A percentile compares a stretch with the other conserved stretches of the same genome.
Evolutionary conservation across 2,329 filamentous ascomycete species (phyloP).

Genomic region (Phyllosticta citriasiana): DNA sequence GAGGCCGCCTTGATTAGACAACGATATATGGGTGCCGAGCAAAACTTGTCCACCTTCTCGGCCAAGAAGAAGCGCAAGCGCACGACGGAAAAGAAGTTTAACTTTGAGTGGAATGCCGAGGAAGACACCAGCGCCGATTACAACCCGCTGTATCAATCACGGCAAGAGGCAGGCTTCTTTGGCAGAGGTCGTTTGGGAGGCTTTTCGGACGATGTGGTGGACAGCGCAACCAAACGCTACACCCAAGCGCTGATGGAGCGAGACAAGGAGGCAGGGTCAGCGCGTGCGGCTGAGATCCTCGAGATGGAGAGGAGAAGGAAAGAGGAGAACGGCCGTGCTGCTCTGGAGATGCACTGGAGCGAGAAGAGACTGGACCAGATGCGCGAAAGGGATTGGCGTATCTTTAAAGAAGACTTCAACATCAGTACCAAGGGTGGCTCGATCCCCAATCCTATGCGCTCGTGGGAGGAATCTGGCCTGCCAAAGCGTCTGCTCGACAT

Average conservation of each 20-base stretch:
- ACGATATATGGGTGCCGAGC: slow-evolving; percentile 84
- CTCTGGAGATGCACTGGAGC: slow-evolving; percentile 87
- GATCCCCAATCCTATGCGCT: slow-evolving; percentile 94
- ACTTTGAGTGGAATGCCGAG: slow-evolving; percentile 93
- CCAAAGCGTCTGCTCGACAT: slow-evolving; percentile 71
- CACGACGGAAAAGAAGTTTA: slow-evolving; percentile 94
- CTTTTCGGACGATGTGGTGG: slow-evolving; percentile 50
- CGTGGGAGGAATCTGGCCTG: slow-evolving; percentile 76
- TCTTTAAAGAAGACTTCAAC: slow-evolving; percentile 99
- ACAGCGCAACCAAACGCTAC: slow-evolving; percentile 44
- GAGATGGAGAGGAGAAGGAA: slow-evolving; percentile 74
- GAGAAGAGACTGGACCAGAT: slow-evolving; percentile 88
- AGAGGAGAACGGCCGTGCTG: slow-evolving; percentile 61
- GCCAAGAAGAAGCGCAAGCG: slow-evolving; percentile 92
- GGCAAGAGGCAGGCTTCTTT: slow-evolving; percentile 58
- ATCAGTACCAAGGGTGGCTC: slow-evolving; percentile 87
- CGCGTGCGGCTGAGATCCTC: slow-evolving; percentile 68
- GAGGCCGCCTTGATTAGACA: slow-evolving; percentile 67
- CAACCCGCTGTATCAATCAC: slow-evolving; percentile 68
- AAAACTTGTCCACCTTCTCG: slow-evolving; percentile 79
- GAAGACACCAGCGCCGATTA: slow-evolving; percentile 84
- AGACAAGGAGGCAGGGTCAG: slow-evolving; percentile 64
- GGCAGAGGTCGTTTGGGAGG: slow-evolving; percentile 58
- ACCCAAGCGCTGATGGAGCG: slow-evolving; percentile 62
- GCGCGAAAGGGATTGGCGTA: slow-evolving; percentile 96